Percentiles rank a stretch among this genome's conserved stretches.
Conservation (phyloP, 306 rosid species). For the Vicia faba region DNA sequence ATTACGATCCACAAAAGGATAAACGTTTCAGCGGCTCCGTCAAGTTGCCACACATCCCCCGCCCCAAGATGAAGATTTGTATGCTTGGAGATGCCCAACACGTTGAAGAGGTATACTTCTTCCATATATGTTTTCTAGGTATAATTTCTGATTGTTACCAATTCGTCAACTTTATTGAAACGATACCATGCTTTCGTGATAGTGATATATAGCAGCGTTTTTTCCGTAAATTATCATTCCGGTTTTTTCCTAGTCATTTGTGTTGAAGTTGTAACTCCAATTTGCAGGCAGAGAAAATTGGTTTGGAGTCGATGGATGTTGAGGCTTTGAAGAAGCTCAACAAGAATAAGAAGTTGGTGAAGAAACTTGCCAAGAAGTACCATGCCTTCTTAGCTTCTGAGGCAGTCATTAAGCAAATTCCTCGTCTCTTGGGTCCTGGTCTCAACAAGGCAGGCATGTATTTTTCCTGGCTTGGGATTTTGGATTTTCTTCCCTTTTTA, state of each 20-base stretch:
- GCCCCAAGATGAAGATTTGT: slow-evolving; percentile 72
- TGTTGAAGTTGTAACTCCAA: background rate
- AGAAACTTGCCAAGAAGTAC: slow-evolving; percentile 79
- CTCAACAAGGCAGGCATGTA: slow-evolving; percentile 74
- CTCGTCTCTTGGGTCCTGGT: slow-evolving; percentile 90
- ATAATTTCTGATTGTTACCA: no score
- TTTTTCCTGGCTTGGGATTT: background rate
- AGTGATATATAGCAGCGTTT: no score
- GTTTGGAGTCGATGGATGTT: slow-evolving; percentile 81
- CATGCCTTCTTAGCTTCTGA: slow-evolving; percentile 94
- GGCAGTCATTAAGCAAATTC: slow-evolving; percentile 85
- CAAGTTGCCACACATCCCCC: slow-evolving; percentile 82
- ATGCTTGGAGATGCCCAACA: slow-evolving; percentile 46
- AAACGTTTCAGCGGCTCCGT: slow-evolving; percentile 81
- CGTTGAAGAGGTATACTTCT: slow-evolving; percentile 64
- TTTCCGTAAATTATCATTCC: background rate
- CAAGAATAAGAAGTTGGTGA: slow-evolving; percentile 76
- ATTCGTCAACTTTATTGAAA: no score
- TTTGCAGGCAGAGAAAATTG: slow-evolving; percentile 72
- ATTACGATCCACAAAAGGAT: slow-evolving; percentile 40
- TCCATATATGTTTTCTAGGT: no score
- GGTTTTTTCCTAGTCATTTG: background rate
- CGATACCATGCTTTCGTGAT: no score
- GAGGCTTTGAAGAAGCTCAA: slow-evolving; percentile 78
- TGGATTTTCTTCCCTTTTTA: background rate